Base-by-base conservation (phyloP, 2,329 filamentous ascomycete genomes). In the Fusarium nanum region DNA sequence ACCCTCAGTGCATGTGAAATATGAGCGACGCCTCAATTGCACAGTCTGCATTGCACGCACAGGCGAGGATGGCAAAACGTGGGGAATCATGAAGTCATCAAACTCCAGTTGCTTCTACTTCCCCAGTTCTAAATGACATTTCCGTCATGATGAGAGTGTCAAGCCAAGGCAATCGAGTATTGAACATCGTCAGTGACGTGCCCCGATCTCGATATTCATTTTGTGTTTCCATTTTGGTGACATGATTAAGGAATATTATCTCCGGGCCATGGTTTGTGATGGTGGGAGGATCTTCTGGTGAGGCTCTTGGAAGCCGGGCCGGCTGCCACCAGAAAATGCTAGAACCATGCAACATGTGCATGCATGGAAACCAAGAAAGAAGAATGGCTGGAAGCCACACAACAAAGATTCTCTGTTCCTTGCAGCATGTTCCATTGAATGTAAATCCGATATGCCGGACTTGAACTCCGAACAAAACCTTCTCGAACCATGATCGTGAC, bases 61-160 rank as follows among this genome's bases (percentile, higher is more conserved):
- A 28, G 45, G 45, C 23, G 18, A 46, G 53, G n/a, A 56, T 40
- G 30, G 44, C n/a, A 53, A 52, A 63, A 63, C 67, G 68, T 73
- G 70, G 72, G 64, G 72, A 65, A 68, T 71, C 50, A 64, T 73
- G 70, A 67, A 68, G 63, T 72, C 72, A 74, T 72, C 41, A 64
- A 67, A 57, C 67, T 56, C 67, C 67, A 70, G 49, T 63, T 63
- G 46, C 45, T 70, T 71, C 72, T 63, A 42, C 45, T 67, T 71
- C 72, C 65, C 72, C 69, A 70, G 59, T 63, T 63, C 34, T 69
- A 37, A 5, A 28, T 7, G 22, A 47, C 30, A 44, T 59, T 25
- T 14, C 37, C 55, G 56, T 54, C 60, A 66, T 69, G 18, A 65
- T 50, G 49, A 42, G 27, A 53, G 49, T 23, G 27, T 42, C 25